Conservation (phyloP, 108 stramenopile species). For the Aureococcus anophagefferens region DNA sequence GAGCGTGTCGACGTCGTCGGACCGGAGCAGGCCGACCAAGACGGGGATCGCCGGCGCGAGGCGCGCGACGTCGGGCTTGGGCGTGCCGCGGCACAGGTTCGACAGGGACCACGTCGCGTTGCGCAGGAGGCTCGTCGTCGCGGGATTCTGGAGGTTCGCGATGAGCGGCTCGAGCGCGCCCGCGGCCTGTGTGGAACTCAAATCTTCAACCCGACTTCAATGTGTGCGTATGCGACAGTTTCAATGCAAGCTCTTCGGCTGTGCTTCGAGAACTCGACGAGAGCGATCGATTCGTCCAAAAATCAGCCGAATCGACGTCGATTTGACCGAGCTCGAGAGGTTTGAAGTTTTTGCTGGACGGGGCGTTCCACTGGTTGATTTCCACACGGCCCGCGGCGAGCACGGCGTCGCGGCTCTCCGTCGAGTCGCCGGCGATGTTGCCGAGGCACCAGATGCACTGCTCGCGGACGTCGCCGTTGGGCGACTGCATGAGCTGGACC, state of each 20-base stretch:
- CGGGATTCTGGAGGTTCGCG: constrained; percentile 63
- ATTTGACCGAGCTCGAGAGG: too few species aligned
- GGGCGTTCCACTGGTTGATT: too few species aligned
- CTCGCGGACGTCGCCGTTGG: constrained; percentile 69
- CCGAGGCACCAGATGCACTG: constrained; percentile 90
- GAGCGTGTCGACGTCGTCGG: constrained; percentile 33
- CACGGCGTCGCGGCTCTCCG: constrained; percentile 57
- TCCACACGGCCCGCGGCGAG: too few species aligned
- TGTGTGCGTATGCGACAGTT: too few species aligned
- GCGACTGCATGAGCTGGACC: constrained; percentile 49
- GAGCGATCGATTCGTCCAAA: too few species aligned
- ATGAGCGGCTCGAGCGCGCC: constrained; percentile 55
- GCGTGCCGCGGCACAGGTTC: constrained; percentile 88
- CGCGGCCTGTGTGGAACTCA: too few species aligned
- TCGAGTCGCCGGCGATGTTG: constrained; percentile 84
- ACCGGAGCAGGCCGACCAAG: constrained; percentile 33
- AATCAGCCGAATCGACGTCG: too few species aligned
- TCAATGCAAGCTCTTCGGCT: too few species aligned
- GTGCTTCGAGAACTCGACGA: too few species aligned
- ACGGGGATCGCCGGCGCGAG: constrained; percentile 50
- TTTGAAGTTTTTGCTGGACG: too few species aligned
- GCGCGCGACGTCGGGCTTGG: constrained; percentile 43
- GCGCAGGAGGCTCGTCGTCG: constrained; percentile 49
- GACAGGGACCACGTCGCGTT: constrained; percentile 82
- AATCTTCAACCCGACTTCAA: too few species aligned